Percentiles rank a stretch among this genome's conserved stretches.
Evolutionary conservation across 1,139 yeast genomes (phyloP).

Genomic region (Yamadazyma siamensis): DNA sequence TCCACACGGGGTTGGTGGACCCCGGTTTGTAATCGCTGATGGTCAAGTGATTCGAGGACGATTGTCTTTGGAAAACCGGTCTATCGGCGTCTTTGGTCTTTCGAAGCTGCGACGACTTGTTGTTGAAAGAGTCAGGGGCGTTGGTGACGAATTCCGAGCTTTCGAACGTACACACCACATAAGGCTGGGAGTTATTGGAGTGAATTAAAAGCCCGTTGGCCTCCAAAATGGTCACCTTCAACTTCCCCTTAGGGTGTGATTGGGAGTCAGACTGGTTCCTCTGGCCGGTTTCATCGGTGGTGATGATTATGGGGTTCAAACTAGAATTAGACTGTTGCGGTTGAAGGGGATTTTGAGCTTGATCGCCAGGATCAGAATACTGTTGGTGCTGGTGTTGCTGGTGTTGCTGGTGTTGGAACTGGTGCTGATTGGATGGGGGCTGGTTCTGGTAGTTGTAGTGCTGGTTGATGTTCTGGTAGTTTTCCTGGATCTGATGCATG

Average conservation of each 20-base stretch:
- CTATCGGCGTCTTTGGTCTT: slow-evolving; percentile 14
- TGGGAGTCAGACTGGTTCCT: slow-evolving; percentile 27
- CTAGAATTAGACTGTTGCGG: neutral
- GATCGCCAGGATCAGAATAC: neutral
- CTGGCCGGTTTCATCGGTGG: slow-evolving; percentile 44
- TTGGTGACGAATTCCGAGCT: slow-evolving; percentile 86
- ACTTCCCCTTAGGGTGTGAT: slow-evolving; percentile 66
- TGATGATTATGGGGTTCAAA: slow-evolving; percentile 34
- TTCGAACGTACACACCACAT: slow-evolving; percentile 91
- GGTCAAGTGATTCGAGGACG: slow-evolving; percentile 60
- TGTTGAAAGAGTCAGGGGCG: slow-evolving; percentile 67
- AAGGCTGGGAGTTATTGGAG: slow-evolving; percentile 57
- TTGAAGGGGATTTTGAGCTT: neutral
- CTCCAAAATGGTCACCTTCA: slow-evolving; percentile 75
- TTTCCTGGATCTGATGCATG: slow-evolving; percentile 10
- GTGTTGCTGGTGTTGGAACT: slow-evolving; percentile 1
- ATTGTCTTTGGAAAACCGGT: slow-evolving; percentile 61
- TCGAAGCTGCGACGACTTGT: slow-evolving; percentile 21
- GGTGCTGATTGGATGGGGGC: slow-evolving; percentile 3
- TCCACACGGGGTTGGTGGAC: slow-evolving; percentile 72
- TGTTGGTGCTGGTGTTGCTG: neutral
- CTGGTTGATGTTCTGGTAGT: slow-evolving; percentile 7
- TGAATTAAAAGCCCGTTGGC: slow-evolving; percentile 65
- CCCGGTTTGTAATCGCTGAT: slow-evolving; percentile 18
- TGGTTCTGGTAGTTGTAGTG: slow-evolving; percentile 2